Conservation (phyloP, 192 early-diverging fungal species). For the Funneliformis mosseae region DNA sequence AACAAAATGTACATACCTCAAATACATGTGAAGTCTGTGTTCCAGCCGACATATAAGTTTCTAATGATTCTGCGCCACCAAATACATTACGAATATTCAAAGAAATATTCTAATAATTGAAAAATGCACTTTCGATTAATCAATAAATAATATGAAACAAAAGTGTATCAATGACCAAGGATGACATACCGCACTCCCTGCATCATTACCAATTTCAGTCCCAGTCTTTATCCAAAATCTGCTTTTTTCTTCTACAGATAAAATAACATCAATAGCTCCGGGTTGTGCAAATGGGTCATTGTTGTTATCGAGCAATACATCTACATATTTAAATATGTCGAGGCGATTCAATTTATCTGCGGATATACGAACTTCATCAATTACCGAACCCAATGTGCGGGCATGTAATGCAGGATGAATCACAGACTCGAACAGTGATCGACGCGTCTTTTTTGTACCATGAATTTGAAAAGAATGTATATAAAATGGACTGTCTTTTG, state of each 20-base stretch:
- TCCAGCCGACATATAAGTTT: constrained; percentile 75
- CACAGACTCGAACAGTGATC: constrained; percentile 48
- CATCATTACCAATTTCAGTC: constrained; percentile 86
- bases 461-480: constrained; percentile 34
- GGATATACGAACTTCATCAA: constrained; percentile 57
- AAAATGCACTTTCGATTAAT: background rate
- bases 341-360: constrained; percentile 60
- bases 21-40: constrained; percentile 62
- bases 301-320: constrained; percentile 67
- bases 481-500: constrained; percentile 16
- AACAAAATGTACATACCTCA: constrained; percentile 42
- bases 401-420: constrained; percentile 44
- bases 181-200: constrained; percentile 75
- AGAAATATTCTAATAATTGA: constrained; percentile 47
- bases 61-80: constrained; percentile 85
- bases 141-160: background rate
- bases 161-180: background rate
- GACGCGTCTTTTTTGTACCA: constrained; percentile 48
- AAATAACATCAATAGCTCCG: constrained; percentile 68
- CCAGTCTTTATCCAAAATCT: constrained; percentile 83
- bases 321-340: constrained; percentile 71
- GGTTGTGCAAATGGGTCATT: constrained; percentile 42
- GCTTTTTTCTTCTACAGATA: constrained; percentile 70
- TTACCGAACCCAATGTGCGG: constrained; percentile 64
- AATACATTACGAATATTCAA: constrained; percentile 80